Conservation (phyloP, 2,329 filamentous ascomycete genomes). For the Beauveria caledonica region DNA sequence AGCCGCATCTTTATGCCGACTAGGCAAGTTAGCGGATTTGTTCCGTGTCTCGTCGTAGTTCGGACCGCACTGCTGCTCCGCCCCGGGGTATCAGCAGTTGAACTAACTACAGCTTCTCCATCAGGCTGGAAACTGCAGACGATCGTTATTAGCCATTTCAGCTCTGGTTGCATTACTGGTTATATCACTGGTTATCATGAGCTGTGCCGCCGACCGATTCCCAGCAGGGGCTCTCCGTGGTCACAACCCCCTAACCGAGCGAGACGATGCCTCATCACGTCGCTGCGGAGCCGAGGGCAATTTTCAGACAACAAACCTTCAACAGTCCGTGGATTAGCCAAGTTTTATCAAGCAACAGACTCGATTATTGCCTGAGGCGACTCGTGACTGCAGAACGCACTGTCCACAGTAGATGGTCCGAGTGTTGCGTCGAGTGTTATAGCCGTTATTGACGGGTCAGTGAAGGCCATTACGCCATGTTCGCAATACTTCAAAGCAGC, state of each 20-base stretch:
- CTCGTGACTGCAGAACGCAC: not conserved
- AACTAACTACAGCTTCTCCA: not conserved
- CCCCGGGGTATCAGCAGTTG: not conserved
- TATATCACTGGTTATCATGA: not conserved
- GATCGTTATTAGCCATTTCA: not conserved
- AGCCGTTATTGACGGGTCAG: not conserved
- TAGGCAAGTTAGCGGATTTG: no score
- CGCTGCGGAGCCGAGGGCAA: no score
- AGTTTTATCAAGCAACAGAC: no score
- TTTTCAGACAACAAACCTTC: no score
- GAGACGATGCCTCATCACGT: conserved; percentile 1
- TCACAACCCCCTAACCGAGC: not conserved
- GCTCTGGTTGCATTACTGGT: not conserved
- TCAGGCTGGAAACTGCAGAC: not conserved
- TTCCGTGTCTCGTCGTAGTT: not conserved
- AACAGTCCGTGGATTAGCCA: not conserved
- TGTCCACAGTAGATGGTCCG: not conserved
- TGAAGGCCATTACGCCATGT: not conserved
- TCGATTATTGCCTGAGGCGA: not conserved
- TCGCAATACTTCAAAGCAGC: not conserved
- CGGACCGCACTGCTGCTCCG: not conserved
- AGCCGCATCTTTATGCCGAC: conserved; percentile 5
- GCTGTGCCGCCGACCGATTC: not conserved
- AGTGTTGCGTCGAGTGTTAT: conserved; percentile 1
- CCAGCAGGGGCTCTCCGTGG: no score